Percentiles rank a stretch among this genome's conserved stretches.
phyloP scores from a whole-genome alignment of 1,139 yeast species.

The Casaregolazyma lundiana region DNA sequence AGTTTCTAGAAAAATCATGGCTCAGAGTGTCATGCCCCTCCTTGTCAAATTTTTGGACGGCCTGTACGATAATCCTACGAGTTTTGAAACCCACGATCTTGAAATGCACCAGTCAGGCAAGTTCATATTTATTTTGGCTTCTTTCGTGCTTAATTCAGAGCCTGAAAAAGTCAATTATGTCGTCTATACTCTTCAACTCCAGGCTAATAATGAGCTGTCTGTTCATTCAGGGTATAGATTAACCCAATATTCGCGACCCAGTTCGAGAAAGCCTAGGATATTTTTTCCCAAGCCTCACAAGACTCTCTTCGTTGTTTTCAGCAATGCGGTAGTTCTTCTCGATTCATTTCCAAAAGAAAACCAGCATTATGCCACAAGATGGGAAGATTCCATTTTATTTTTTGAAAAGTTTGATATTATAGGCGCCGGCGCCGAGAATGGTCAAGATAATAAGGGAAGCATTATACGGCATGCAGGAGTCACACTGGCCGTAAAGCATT shows the following conservation, averaged over 20 bases:
- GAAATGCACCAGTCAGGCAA: constrained; percentile 33
- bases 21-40: constrained; percentile 34
- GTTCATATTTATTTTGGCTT: constrained; percentile 49
- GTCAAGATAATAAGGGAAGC: constrained; percentile 20
- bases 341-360: constrained; percentile 50
- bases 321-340: constrained; percentile 58
- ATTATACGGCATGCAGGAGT: constrained; percentile 40
- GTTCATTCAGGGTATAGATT: constrained; percentile 59
- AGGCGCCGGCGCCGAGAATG: constrained; percentile 57
- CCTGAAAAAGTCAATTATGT: constrained; percentile 36
- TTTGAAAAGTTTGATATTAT: constrained; percentile 50
- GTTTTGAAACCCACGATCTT: constrained; percentile 51
- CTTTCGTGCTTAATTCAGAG: constrained; percentile 34
- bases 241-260: constrained; percentile 37
- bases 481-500: constrained; percentile 49
- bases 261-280: constrained; percentile 41
- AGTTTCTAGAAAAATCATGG: constrained; percentile 37
- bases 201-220: constrained; percentile 45
- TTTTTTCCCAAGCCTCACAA: constrained; percentile 57
- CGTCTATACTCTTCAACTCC: constrained; percentile 53
- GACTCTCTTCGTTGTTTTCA: constrained; percentile 61
- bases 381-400: constrained; percentile 74
- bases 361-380: constrained; percentile 43
- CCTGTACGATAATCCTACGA: constrained; percentile 39
- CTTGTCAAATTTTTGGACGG: constrained; percentile 39